Evolutionary conservation across 2,329 filamentous ascomycete species (phyloP), one percentile per base, ranked within the genome.

Genomic region (Arthrobotrys megalospora): DNA sequence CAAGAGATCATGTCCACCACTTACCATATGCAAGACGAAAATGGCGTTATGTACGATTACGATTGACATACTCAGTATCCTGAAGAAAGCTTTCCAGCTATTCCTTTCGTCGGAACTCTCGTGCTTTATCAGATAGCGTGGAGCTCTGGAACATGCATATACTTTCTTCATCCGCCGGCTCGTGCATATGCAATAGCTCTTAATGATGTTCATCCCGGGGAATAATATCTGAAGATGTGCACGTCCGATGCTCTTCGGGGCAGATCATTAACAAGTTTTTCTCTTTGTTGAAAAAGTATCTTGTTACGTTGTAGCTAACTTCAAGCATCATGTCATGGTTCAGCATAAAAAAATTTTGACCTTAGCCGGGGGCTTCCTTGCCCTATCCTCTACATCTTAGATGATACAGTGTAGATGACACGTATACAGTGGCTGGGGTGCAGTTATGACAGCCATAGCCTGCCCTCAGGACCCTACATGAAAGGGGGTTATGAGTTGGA

Each of bases 91-190:
- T 1, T 41, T 38, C 19, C 11, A 45, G 45, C 28, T 72, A 19
- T 72, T 45, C 43, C 55, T 64, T 76, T 76, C 48, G 72, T 70
- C 72, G 72, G 72, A 70, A 70, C 72, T 76, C 72, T 76, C 50
- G 14, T 70, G 36, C 64, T 50, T 69, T 65, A 65, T 69, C 53
- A 41, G 50, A 60, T 47, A 47, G 16, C 50, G 65, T 47, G 50
- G 65, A 69, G 72, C 72, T 64, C 72, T 76, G 48, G 55, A 64
- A 64, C 64, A 73, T 72, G 58, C 68, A 55, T 55, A 55, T 48
- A 41, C 28, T 36, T 45, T 48, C 41, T 36, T 41, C 52, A 62
- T 12, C 38, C n/a, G 68, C 68, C 53, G 45, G 58, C 60, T 58
- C n/a, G 32, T 66, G 60, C 62, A 58, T 55, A 73, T 65, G 69